phyloP scores from a whole-genome alignment of 495 filamentous ascomycete genomes.

The Neurospora sp. region DNA sequence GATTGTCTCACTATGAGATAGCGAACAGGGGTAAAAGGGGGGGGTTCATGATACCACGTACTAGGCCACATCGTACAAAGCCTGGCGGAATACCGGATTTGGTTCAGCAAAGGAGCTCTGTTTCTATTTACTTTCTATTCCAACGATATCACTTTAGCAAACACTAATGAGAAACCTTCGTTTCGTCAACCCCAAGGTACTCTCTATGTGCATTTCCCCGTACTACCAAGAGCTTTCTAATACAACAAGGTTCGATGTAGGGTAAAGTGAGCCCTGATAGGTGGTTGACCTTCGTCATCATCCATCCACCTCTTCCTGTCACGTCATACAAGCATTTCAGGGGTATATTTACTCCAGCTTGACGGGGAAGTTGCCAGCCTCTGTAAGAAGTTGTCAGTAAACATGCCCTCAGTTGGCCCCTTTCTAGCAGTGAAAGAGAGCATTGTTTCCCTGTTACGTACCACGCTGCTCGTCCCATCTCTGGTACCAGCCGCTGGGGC shows the following conservation, averaged over 20 bases:
- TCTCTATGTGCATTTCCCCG: conserved; percentile 23
- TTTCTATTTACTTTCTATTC: background rate
- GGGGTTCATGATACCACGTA: background rate
- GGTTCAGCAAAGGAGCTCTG: background rate
- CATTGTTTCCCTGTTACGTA: conserved; percentile 36
- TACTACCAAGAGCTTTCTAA: conserved; percentile 12
- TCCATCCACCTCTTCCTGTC: background rate
- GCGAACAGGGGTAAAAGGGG: background rate
- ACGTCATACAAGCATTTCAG: background rate
- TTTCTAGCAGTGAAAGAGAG: background rate
- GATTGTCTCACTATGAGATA: background rate
- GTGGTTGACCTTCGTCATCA: conserved; percentile 1
- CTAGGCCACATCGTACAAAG: background rate
- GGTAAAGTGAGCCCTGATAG: background rate
- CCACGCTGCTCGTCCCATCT: conserved; percentile 97
- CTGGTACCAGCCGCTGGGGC: conserved; percentile 88
- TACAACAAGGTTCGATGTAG: conserved; percentile 10
- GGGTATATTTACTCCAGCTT: conserved; percentile 41
- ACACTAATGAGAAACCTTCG: background rate
- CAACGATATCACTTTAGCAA: background rate
- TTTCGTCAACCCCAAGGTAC: conserved; percentile 2
- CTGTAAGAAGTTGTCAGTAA: conserved; percentile 37
- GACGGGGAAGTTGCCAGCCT: conserved; percentile 84
- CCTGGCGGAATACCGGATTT: background rate
- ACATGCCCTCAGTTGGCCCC: background rate